Base-by-base conservation (phyloP, 106 monocot species). In the Apostasia shenzhenica region DNA sequence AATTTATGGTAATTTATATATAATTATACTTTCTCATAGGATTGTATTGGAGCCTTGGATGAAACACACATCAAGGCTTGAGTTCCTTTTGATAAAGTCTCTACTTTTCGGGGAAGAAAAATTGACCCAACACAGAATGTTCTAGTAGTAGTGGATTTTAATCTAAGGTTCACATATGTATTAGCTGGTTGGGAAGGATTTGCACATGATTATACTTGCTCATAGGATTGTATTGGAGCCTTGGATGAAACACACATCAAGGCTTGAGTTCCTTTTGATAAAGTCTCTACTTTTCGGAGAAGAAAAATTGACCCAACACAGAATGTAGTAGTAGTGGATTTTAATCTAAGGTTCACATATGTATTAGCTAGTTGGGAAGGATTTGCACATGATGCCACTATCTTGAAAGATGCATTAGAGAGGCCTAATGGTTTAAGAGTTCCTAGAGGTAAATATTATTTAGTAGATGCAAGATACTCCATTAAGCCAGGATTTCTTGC, bases 181-280 rank as follows among this genome's bases (percentile, higher is more conserved):
- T 50, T 51, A 6, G 67, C 4, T 6, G 26, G 49, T 11, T 51
- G 50, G 44, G 45, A 64, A 45, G 63, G 45, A 3, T 66, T 1
- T 3, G 66, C 48, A 48, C 6, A 66, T 49, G 40, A 57, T 26
- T 26, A 26, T 26, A 26, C 26, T 26, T 26, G 0, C 10, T 57
- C 49, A 4, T 50, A 67, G n/a, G 14, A 37, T 38, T 49, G 26
- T 26, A 67, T 49, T 67, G 48, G 50, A 37, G 5, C 48, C 3
- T 51, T 67, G 6, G 67, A 67, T 67, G 49, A 26, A 5, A 67
- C 47, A 26, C 67, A 48, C 3, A 67, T 67, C 45, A 14, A 1
- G 1, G 49, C 26, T 26, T 50, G 26, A 5, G 7, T 66, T 2
- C 66, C 13, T 38, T 13, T 11, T 11, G 3, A 3, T 3, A 57